Evolutionary conservation across 768 basidiomycete genomes (phyloP), one percentile per base, ranked within the genome.

Genomic region (Russula virescens): DNA sequence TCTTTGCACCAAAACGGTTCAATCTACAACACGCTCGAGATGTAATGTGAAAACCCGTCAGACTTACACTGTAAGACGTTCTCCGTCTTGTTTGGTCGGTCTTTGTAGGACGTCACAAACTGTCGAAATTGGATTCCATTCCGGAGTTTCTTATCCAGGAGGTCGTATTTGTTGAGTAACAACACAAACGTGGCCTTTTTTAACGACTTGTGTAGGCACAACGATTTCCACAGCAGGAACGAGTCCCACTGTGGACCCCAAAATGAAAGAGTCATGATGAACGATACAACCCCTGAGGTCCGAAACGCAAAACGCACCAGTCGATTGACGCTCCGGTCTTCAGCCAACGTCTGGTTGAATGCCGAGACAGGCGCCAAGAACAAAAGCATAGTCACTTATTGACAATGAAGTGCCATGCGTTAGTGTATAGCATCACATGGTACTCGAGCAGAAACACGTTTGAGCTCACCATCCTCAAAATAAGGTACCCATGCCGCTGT

Each of bases 401-500:
- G 8, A 31, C 19, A 50, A 35, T 64, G 62, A 28, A 62, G 57
- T 50, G 2, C 65, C 21, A 14, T 28, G 8, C 18, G 8, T 50
- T 60, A 55, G 48, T 21, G 8, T 16, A 45, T 40, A 28, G 43
- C 5, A 49, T 53, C 31, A n/a, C 19, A 46, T 18, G 28, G 19
- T 23, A n/a, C 31, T 25, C 21, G 5, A 16, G 45, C 13, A 45
- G 26, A 51, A 19, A 21, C 43, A 21, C 13, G 23, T 35, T 9
- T 18, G 5, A 28, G 66, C 75, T 52, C 55, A 85, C 84, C 82
- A 69, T 86, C 81, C 59, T 88, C 85, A 61, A 88, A 87, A 70
- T 82, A 88, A 28, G 86, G 84, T 1, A 82, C 82, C 87, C 86
- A 87, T 5, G 80, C 80, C 59, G 81, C 85, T 85, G 57, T 28